These are phyloP conservation scores for Globisporangium heterothallicum DNA, from an alignment of 352 stramenopile species.

Conservation along the genomic window DNA sequence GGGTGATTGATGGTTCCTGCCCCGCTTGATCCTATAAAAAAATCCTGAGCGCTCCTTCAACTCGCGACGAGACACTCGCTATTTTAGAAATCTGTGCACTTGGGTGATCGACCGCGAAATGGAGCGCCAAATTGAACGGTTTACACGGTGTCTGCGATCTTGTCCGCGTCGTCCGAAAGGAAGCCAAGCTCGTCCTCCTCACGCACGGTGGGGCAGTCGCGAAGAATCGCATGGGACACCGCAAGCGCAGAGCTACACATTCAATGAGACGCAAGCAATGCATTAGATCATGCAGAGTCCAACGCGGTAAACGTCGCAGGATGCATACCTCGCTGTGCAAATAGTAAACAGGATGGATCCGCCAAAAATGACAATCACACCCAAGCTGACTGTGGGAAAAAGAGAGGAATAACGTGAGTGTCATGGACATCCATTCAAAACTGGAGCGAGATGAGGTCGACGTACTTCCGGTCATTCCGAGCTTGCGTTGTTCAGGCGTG, in stretches of 20 bases:
- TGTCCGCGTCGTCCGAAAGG: conserved; percentile 48
- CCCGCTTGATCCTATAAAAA: too few species aligned
- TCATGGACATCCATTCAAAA: not conserved
- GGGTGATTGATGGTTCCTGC: too few species aligned
- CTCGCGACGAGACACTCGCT: not conserved
- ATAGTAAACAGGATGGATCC: conserved; percentile 87
- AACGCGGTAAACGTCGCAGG: not conserved
- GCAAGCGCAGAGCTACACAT: conserved; percentile 54
- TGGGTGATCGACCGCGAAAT: not conserved
- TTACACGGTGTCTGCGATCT: conserved; percentile 75
- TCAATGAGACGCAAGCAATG: not conserved
- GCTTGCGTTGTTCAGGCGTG: conserved; percentile 69
- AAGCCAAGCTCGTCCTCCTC: conserved; percentile 84
- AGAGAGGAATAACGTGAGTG: not conserved
- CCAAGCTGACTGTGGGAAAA: conserved; percentile 46
- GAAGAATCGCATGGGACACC: conserved; percentile 73
- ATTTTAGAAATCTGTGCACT: conserved; percentile 12
- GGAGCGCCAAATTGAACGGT: not conserved
- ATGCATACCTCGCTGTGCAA: conserved; percentile 66
- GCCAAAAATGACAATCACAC: conserved; percentile 78
- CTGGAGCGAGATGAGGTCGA: not conserved
- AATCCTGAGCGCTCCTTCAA: not conserved
- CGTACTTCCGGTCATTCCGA: conserved; percentile 74
- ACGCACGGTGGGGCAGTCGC: conserved; percentile 63
- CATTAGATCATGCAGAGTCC: too few species aligned